Evolutionary conservation across 2,329 filamentous ascomycete species (phyloP).

Genomic region (Exophiala xenobiotica): DNA sequence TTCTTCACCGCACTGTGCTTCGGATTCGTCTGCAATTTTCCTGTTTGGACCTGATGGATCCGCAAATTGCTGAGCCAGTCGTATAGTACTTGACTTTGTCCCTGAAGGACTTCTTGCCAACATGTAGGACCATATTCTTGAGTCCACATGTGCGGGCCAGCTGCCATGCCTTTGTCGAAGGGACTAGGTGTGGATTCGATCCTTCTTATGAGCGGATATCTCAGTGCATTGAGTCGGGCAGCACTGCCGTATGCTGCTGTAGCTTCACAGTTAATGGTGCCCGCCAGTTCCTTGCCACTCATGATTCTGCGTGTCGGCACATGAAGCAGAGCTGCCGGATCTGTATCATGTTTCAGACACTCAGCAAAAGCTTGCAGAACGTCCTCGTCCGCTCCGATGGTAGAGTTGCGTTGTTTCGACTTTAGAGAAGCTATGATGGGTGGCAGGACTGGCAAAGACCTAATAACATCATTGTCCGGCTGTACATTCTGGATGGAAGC

Average conservation of each 20-base stretch:
- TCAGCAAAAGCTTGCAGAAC: conserved; percentile 15
- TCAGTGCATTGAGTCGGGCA: not conserved
- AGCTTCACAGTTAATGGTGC: not conserved
- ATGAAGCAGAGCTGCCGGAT: not conserved
- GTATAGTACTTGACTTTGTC: conserved; percentile 70
- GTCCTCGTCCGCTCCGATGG: conserved; percentile 16
- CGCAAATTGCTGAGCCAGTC: conserved; percentile 79
- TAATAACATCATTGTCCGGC: not conserved
- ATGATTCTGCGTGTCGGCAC: conserved; percentile 16
- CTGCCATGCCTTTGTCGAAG: conserved; percentile 77
- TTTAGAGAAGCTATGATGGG: conserved; percentile 8
- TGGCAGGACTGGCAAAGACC: not conserved
- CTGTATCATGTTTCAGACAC: not conserved
- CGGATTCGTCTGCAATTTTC: conserved; percentile 33
- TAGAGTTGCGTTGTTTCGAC: conserved; percentile 10
- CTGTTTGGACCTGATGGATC: conserved; percentile 72
- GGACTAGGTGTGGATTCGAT: conserved; percentile 66
- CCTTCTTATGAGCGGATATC: conserved; percentile 37
- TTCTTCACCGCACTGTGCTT: conserved; percentile 45
- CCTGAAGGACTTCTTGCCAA: conserved; percentile 72
- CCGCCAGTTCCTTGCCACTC: conserved; percentile 14
- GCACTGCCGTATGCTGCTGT: not conserved
- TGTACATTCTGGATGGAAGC: conserved; percentile 17
- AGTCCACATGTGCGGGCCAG: conserved; percentile 66
- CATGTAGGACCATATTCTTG: conserved; percentile 78